Conservation (phyloP, 768 basidiomycete genomes). For the Brasilioporus rufonigricans region DNA sequence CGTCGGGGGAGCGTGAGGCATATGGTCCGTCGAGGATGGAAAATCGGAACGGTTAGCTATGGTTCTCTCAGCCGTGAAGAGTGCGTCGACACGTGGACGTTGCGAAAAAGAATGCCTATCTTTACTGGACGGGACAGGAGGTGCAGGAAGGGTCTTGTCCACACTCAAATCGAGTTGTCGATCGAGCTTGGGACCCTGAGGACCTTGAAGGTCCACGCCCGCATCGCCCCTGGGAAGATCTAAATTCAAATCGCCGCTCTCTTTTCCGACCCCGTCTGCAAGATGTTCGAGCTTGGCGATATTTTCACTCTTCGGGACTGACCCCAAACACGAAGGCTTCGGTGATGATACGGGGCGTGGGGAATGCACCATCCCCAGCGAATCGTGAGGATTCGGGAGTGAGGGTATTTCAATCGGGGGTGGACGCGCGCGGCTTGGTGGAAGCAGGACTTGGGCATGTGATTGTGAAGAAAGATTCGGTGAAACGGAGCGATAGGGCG, state of each 20-base stretch:
- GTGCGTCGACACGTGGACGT: slow-evolving; percentile 30
- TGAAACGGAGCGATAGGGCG: slow-evolving; percentile 60
- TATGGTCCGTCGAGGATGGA: slow-evolving; percentile 13
- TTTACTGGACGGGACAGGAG: slow-evolving; percentile 52
- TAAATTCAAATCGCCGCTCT: slow-evolving; percentile 30
- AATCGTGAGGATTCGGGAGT: slow-evolving; percentile 31
- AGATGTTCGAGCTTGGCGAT: slow-evolving; percentile 72
- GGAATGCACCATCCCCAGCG: slow-evolving; percentile 48
- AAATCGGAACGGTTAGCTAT: slow-evolving; percentile 8
- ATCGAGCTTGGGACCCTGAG: slow-evolving; percentile 17
- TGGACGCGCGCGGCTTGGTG: slow-evolving; percentile 14
- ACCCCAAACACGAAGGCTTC: slow-evolving; percentile 44
- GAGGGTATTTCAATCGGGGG: slow-evolving; percentile 24
- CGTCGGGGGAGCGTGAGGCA: slow-evolving; percentile 42
- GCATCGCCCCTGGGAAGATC: slow-evolving; percentile 24
- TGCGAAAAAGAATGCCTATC: slow-evolving; percentile 13
- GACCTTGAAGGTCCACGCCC: slow-evolving; percentile 16
- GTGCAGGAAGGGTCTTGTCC: slow-evolving; percentile 62
- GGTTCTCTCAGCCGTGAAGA: slow-evolving; percentile 23
- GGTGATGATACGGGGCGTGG: slow-evolving; percentile 71
- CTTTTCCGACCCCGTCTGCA: slow-evolving; percentile 53
- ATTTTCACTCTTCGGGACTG: slow-evolving; percentile 33
- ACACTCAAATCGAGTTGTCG: slow-evolving; percentile 18
- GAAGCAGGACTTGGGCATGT: slow-evolving; percentile 3
- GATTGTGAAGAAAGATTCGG: slow-evolving; percentile 44